A percentile compares a stretch with the other conserved stretches of the same genome.
These are phyloP conservation scores for Powellomyces hirtus DNA, from an alignment of 192 early-diverging fungal genomes.

Conservation along the genomic window DNA sequence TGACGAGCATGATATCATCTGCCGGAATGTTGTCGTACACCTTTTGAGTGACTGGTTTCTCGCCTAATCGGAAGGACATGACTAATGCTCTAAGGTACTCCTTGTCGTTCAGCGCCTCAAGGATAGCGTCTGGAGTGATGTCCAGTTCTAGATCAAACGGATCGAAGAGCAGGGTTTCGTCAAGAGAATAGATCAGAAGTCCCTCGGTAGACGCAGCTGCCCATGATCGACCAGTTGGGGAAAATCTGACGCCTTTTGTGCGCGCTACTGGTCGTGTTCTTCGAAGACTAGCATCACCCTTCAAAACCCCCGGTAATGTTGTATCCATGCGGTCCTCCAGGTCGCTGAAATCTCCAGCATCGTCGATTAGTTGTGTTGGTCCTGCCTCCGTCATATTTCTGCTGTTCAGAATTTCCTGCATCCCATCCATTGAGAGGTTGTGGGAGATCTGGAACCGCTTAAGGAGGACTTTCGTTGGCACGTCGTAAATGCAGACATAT, in stretches of 20 bases:
- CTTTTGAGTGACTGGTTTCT: constrained; percentile 68
- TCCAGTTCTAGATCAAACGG: constrained; percentile 98
- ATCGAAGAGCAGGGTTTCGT: constrained; percentile 91
- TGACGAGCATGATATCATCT: constrained; percentile 63
- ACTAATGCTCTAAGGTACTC: constrained; percentile 87
- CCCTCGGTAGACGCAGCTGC: constrained; percentile 96
- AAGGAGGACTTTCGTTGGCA: constrained; percentile 67
- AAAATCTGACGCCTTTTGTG: constrained; percentile 83
- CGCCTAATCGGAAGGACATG: constrained; percentile 93
- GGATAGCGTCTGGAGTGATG: constrained; percentile 86
- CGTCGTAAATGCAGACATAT: constrained; percentile 94
- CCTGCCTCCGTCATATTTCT: constrained; percentile 95
- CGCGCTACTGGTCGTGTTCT: constrained; percentile 76
- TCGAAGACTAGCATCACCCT: constrained; percentile 80
- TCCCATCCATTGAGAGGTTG: constrained; percentile 92
- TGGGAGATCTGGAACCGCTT: constrained; percentile 89
- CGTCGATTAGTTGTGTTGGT: constrained; percentile 77
- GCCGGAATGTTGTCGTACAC: constrained; percentile 82
- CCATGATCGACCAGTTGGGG: constrained; percentile 93
- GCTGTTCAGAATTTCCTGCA: constrained; percentile 84
- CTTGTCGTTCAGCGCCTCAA: constrained; percentile 63
- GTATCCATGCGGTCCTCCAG: constrained; percentile 78
- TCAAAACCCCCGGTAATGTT: constrained; percentile 82
- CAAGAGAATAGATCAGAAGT: constrained; percentile 90
- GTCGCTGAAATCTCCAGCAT: constrained; percentile 78